A percentile compares a stretch with the other conserved stretches of the same genome.
Conservation (phyloP, 164 flowering plant species). For the Vitis riparia region DNA sequence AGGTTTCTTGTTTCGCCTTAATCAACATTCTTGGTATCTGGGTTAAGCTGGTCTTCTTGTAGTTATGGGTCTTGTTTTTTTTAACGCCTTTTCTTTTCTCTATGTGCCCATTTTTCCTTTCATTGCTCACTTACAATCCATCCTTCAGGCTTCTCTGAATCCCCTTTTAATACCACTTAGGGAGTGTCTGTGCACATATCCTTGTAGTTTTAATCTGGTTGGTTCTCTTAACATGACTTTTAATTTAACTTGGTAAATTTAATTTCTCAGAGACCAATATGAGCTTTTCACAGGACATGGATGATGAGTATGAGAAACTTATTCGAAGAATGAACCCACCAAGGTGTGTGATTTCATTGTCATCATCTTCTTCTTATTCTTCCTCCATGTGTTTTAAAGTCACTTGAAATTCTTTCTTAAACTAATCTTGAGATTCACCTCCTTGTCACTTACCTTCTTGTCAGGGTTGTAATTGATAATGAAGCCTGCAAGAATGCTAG, state of each 20-base stretch:
- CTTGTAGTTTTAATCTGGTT: background rate
- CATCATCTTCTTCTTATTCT: background rate
- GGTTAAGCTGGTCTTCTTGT: constrained; percentile 1
- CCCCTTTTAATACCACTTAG: too few relatives aligned
- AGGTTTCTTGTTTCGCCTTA: background rate
- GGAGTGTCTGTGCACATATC: too few relatives aligned
- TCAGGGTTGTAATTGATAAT: constrained; percentile 93
- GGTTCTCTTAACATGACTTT: constrained; percentile 1
- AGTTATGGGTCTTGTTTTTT: constrained; percentile 4
- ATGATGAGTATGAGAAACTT: constrained; percentile 89
- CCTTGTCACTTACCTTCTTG: constrained; percentile 2
- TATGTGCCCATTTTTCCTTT: background rate
- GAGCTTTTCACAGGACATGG: constrained; percentile 67
- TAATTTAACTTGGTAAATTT: background rate
- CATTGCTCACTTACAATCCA: background rate
- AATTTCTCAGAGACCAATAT: constrained; percentile 36
- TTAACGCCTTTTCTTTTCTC: background rate
- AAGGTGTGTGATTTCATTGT: constrained; percentile 40
- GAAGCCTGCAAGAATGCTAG: constrained; percentile 83
- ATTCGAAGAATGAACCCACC: constrained; percentile 89
- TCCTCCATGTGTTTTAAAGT: background rate
- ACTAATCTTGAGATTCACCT: constrained; percentile 5
- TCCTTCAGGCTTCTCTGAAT: too few relatives aligned
- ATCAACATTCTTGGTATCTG: constrained; percentile 8
- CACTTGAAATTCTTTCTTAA: background rate